A percentile compares a stretch with the other conserved stretches of the same genome.
phyloP scores from a whole-genome alignment of 805 yeast genomes.

The Kazachstania africana region DNA sequence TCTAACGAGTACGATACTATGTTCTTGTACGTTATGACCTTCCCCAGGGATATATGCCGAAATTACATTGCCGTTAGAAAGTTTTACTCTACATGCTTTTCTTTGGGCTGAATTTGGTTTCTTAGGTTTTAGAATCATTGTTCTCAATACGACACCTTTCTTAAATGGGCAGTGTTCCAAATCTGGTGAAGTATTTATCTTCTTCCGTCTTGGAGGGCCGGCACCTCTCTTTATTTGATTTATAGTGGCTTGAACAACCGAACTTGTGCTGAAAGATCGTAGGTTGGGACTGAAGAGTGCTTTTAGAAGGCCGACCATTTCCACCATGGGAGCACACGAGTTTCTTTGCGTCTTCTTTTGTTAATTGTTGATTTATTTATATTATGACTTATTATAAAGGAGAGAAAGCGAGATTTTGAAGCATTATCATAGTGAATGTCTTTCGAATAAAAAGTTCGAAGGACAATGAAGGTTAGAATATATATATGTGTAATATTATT shows the following conservation, averaged over 20 bases:
- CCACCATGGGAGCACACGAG: too few species aligned
- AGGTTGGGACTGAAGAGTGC: too few species aligned
- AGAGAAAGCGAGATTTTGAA: too few species aligned
- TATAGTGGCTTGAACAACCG: conserved; percentile 41
- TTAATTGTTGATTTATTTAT: too few species aligned
- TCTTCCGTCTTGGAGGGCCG: conserved; percentile 29
- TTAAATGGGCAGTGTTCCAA: conserved; percentile 72
- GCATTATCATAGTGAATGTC: too few species aligned
- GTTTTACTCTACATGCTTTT: conserved; percentile 89
- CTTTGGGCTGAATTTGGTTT: conserved; percentile 98
- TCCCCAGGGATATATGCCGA: conserved; percentile 96
- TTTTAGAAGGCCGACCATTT: too few species aligned
- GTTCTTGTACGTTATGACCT: conserved; percentile 97
- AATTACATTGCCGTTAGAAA: conserved; percentile 78
- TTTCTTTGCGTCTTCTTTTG: too few species aligned
- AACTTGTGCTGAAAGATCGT: conserved; percentile 6
- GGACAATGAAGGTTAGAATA: too few species aligned
- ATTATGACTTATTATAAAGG: too few species aligned
- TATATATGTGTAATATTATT: not conserved
- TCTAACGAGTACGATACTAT: conserved; percentile 86
- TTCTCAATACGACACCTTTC: conserved; percentile 88
- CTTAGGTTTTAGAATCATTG: conserved; percentile 92
- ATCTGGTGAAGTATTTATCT: conserved; percentile 62
- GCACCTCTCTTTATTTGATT: conserved; percentile 70
- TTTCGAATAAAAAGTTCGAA: too few species aligned